phyloP scores from a whole-genome alignment of 495 filamentous ascomycete genomes.

The Aspergillus sparsus region DNA sequence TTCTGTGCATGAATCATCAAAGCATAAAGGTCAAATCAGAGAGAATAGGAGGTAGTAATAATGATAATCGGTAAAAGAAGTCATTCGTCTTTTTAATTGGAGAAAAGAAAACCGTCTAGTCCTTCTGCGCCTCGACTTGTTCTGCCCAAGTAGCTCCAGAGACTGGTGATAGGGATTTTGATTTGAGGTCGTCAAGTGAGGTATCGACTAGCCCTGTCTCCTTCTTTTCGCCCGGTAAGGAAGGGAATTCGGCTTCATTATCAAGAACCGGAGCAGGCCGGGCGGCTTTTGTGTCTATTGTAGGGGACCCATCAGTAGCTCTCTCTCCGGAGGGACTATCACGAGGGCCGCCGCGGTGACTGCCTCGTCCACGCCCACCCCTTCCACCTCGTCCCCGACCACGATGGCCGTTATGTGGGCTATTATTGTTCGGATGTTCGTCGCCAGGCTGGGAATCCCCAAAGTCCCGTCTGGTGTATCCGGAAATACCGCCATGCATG shows the following conservation, averaged over 20 bases:
- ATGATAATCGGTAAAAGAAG: background rate
- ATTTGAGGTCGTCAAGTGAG: constrained; percentile 14
- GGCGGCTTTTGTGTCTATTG: constrained; percentile 21
- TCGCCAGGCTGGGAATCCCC: constrained; percentile 31
- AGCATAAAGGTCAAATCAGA: background rate
- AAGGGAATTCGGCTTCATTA: constrained; percentile 45
- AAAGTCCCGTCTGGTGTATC: constrained; percentile 37
- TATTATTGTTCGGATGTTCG: constrained; percentile 5
- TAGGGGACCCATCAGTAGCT: constrained; percentile 23
- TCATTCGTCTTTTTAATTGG: too few species aligned
- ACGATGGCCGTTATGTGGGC: constrained; percentile 11
- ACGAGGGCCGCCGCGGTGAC: constrained; percentile 36
- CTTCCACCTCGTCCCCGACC: constrained; percentile 36
- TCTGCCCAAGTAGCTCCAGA: constrained; percentile 35
- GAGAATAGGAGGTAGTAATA: background rate
- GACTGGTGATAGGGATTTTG: constrained; percentile 26
- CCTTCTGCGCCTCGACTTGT: constrained; percentile 28
- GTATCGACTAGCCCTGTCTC: constrained; percentile 18
- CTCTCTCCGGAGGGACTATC: constrained; percentile 22
- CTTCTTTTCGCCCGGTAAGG: constrained; percentile 39
- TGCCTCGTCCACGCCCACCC: constrained; percentile 38
- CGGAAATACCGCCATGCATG: constrained; percentile 60
- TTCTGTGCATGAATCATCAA: background rate
- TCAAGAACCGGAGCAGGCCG: constrained; percentile 29
- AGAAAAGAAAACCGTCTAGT: background rate